Evolutionary conservation across 1,139 yeast genomes (phyloP).

Genomic region (Pichia sp.): DNA sequence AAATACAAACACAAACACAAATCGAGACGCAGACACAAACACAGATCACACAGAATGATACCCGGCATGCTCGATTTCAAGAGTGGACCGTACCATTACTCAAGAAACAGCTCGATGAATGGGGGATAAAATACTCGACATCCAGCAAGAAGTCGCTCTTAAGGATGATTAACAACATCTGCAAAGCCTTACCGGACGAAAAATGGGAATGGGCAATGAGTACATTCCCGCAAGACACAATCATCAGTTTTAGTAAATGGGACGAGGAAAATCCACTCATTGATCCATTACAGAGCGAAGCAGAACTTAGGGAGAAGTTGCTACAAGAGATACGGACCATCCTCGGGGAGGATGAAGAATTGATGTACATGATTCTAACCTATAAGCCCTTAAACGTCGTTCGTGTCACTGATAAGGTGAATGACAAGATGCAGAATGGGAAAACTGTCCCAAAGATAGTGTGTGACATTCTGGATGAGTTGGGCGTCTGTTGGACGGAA

Average conservation of each 20-base stretch:
- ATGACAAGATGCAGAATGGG: slow-evolving; percentile 1
- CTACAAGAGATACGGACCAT: slow-evolving; percentile 14
- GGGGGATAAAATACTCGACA: slow-evolving; percentile 7
- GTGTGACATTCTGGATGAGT: slow-evolving; percentile 19
- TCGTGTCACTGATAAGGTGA: not conserved
- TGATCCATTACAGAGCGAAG: not conserved
- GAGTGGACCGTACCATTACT: slow-evolving; percentile 1
- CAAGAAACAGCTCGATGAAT: slow-evolving; percentile 4
- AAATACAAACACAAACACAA: too few relatives aligned
- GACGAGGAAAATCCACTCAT: not conserved
- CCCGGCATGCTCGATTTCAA: too few relatives aligned
- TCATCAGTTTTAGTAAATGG: slow-evolving; percentile 3
- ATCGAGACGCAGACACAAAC: too few relatives aligned
- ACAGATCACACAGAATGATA: too few relatives aligned
- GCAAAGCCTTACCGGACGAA: slow-evolving; percentile 65
- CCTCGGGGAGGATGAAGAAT: slow-evolving; percentile 13
- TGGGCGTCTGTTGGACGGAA: slow-evolving; percentile 24
- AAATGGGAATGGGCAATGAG: slow-evolving; percentile 28
- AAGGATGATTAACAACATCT: slow-evolving; percentile 30
- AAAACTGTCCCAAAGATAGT: slow-evolving; percentile 8
- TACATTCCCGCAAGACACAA: slow-evolving; percentile 1
- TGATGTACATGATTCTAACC: slow-evolving; percentile 15
- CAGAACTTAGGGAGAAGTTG: slow-evolving; percentile 8
- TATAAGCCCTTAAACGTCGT: slow-evolving; percentile 20
- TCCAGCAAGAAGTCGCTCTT: slow-evolving; percentile 2